Conservation (phyloP, 2,329 filamentous ascomycete species). For the Penicillium sp. region DNA sequence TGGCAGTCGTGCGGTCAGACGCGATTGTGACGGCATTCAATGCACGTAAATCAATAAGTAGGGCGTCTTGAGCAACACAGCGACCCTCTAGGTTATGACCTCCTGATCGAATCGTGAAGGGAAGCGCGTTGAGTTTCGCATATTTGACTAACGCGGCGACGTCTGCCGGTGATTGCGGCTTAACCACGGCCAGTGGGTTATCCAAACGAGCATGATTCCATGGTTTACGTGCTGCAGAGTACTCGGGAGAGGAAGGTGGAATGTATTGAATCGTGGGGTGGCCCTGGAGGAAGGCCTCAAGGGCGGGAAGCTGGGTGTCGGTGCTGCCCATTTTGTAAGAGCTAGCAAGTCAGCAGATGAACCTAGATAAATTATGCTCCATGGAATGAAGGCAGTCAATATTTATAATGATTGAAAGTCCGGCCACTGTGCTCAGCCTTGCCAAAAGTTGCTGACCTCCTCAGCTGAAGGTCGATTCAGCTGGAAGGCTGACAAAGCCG, state of each 20-base stretch:
- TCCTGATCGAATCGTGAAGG: not conserved
- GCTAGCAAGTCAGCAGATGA: not conserved
- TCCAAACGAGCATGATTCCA: not conserved
- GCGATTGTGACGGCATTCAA: not conserved
- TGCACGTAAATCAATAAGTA: not conserved
- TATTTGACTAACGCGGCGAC: not conserved
- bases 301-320: not conserved
- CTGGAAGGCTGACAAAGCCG: not conserved
- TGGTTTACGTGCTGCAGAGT: not conserved
- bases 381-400: not conserved
- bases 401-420: not conserved
- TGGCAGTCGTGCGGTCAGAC: not conserved
- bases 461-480: not conserved
- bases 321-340: not conserved
- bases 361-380: not conserved
- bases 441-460: not conserved
- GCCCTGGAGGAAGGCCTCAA: conserved; percentile 1
- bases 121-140: not conserved
- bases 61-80: not conserved
- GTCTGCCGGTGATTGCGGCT: not conserved
- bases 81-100: not conserved
- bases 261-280: not conserved
- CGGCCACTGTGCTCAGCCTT: too few species aligned
- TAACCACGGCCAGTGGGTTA: not conserved
- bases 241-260: not conserved